Evolutionary conservation across 257 asterid genomes (phyloP).

Genomic region (Forsythia suspensa): DNA sequence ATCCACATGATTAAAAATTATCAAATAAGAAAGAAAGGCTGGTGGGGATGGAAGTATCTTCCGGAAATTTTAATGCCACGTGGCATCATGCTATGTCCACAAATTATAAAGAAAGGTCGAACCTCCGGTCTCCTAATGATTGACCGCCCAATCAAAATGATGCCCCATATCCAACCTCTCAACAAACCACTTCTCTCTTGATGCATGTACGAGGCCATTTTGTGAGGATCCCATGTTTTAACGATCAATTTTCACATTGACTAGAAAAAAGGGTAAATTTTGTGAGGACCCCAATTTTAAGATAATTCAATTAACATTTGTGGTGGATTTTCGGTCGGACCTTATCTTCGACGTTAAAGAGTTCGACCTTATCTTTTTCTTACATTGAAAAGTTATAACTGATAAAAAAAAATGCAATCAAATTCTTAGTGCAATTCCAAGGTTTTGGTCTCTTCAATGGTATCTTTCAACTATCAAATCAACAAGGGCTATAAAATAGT

Average conservation of each 20-base stretch:
- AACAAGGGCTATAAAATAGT: too few species aligned
- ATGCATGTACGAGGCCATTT: background rate
- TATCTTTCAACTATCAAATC: too few species aligned
- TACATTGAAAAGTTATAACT: too few species aligned
- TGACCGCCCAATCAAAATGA: constrained; percentile 18
- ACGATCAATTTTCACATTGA: background rate
- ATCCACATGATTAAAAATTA: background rate
- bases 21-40: background rate
- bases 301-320: too few species aligned
- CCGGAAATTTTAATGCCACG: background rate
- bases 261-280: too few species aligned
- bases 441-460: too few species aligned
- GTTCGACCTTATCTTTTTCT: too few species aligned
- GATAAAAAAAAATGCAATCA: too few species aligned
- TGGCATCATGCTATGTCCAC: background rate
- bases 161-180: background rate
- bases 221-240: background rate
- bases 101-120: background rate
- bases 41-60: background rate
- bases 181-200: background rate
- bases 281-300: too few species aligned
- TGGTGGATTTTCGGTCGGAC: too few species aligned
- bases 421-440: too few species aligned
- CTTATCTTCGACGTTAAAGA: too few species aligned
- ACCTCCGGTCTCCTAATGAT: constrained; percentile 25